Evolutionary conservation across 2,329 filamentous ascomycete species (phyloP).

Genomic region (Hypomyces perniciosus): DNA sequence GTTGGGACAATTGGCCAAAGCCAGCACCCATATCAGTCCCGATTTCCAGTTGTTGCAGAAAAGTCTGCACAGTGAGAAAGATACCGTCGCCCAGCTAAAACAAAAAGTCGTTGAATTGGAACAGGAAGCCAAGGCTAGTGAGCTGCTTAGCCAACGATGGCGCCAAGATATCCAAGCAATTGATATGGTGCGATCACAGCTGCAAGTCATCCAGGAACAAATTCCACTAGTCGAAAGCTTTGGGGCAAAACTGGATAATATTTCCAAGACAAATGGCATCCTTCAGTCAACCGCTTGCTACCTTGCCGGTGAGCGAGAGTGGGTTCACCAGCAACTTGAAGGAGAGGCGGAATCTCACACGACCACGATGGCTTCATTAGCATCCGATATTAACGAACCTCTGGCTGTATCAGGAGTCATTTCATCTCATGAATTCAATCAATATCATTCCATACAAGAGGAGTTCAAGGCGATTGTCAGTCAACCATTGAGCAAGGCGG

Average conservation of each 20-base stretch:
- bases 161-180: constrained; percentile 23
- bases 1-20: constrained; percentile 4
- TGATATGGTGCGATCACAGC: constrained; percentile 19
- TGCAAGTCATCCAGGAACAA: constrained; percentile 19
- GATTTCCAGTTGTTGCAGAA: not conserved
- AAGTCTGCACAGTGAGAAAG: not conserved
- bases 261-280: constrained; percentile 22
- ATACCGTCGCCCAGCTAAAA: constrained; percentile 8
- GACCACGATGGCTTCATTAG: not conserved
- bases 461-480: not conserved
- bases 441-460: not conserved
- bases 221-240: constrained; percentile 21
- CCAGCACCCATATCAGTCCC: not conserved
- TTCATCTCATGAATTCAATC: not conserved
- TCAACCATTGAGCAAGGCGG: not conserved
- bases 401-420: not conserved
- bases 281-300: constrained; percentile 26
- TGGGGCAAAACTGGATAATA: constrained; percentile 21
- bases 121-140: constrained; percentile 14
- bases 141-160: constrained; percentile 22
- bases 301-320: constrained; percentile 23
- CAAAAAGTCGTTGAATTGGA: constrained; percentile 20
- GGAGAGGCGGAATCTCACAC: not conserved
- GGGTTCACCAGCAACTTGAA: constrained; percentile 23
- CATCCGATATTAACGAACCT: not conserved